Percentiles rank a stretch among this genome's conserved stretches.
These are phyloP conservation scores for Apiospora malaysiana DNA, from an alignment of 2,329 filamentous ascomycete genomes.

Conservation along the genomic window DNA sequence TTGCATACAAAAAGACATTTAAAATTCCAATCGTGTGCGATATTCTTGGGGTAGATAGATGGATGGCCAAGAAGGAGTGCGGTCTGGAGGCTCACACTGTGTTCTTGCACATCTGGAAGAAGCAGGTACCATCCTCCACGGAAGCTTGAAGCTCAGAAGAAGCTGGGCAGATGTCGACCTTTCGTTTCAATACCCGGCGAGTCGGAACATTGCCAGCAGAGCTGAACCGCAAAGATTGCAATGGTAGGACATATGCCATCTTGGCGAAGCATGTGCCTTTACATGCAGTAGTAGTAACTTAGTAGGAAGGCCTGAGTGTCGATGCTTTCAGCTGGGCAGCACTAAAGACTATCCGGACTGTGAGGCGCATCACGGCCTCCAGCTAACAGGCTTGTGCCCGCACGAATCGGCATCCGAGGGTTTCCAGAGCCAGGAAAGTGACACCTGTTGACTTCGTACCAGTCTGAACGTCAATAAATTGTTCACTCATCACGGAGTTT, in stretches of 20 bases:
- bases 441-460: not conserved
- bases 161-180: not conserved
- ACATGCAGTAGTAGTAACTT: not conserved
- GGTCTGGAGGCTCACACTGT: not conserved
- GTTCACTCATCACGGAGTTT: not conserved
- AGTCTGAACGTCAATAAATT: not conserved
- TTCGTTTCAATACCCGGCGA: not conserved
- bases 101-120: not conserved
- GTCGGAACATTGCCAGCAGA: not conserved
- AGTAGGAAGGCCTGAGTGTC: slow-evolving; percentile 6
- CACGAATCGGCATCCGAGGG: not conserved
- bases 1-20: not conserved
- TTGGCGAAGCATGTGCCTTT: not conserved
- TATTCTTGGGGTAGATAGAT: slow-evolving; percentile 13
- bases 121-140: not conserved
- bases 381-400: not conserved
- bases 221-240: not conserved
- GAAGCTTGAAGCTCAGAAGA: not conserved
- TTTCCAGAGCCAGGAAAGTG: slow-evolving; percentile 8
- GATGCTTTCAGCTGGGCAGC: slow-evolving; percentile 5
- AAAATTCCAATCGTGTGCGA: slow-evolving; percentile 2
- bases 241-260: not conserved
- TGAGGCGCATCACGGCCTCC: not conserved
- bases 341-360: slow-evolving; percentile 3
- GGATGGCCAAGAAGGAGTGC: not conserved